Base-by-base conservation (phyloP, 2,329 filamentous ascomycete genomes). In the Acephala macrosclerotiorum region DNA sequence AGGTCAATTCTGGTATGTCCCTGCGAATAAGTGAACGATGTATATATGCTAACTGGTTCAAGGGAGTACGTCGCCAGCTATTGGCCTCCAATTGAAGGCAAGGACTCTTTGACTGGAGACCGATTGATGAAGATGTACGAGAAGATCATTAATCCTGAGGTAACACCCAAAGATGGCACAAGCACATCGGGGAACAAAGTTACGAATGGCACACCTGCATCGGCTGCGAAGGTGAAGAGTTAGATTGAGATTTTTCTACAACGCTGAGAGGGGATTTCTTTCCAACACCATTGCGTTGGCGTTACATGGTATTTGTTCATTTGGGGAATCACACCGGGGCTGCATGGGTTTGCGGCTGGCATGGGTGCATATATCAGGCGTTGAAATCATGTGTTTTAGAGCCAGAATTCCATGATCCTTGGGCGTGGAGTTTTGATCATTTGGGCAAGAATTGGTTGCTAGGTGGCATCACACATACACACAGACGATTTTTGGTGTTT, bases 31-130 rank as follows among this genome's bases (percentile, higher is more conserved):
- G 3, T 18, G n/a, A 20, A 59, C 35, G 18, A 12, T 25, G 22
- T 40, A 40, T 40, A 47, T 5, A 11, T 49, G 33, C 40, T 64
- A 72, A 73, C 25, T 29, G 45, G n/a, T 67, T 12, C 25, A 18
- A 77, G 76, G 76, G 69, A 71, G 58, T 76, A 77, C 66, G 73
- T 76, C 35, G 71, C 74, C 53, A 63, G 71, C n/a, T 73, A 71
- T 58, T 78, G 76, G 76, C 76, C 76, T 59, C 59, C 73, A 4
- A 70, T 71, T 55, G 72, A 74, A 58, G 67, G 66, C 20, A 71
- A 47, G 42, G 29, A 33, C 29, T 47, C 64, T 4, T 47, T 72
- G 25, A 69, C 68, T 38, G 72, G 70, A 26, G 60, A 64, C n/a
- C 68, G 72, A 47, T 64, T 77, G 16, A 71, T 75, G 42, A 56